These are phyloP conservation scores for Entomortierella lignicola DNA, from an alignment of 192 early-diverging fungal species.

Conservation along the genomic window DNA sequence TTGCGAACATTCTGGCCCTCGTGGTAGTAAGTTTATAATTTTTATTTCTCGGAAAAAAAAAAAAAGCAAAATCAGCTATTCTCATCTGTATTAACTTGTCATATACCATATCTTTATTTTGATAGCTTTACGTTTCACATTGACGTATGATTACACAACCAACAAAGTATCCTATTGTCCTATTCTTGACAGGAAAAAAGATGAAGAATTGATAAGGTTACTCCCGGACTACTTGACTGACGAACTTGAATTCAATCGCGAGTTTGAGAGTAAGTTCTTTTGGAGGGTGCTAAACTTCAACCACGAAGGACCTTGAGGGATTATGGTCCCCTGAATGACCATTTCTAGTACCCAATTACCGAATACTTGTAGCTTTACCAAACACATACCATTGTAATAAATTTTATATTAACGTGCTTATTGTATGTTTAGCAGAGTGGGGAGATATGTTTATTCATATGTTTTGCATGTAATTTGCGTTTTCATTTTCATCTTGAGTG, in stretches of 20 bases:
- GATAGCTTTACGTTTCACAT: conserved; percentile 36
- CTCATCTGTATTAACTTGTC: too few species aligned
- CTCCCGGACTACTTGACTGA: conserved; percentile 40
- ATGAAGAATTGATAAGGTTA: conserved; percentile 15
- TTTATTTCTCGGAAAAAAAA: too few species aligned
- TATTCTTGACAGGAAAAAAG: conserved; percentile 6
- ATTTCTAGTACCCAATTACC: neutral
- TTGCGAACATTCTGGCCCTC: conserved; percentile 33
- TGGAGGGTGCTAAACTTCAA: conserved; percentile 39
- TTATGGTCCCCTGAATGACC: neutral
- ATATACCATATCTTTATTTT: too few species aligned
- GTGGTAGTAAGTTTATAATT: conserved; percentile 43
- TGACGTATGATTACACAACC: conserved; percentile 20
- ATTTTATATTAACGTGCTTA: neutral
- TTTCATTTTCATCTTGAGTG: too few species aligned
- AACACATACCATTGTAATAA: conserved; percentile 8
- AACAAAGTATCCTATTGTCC: conserved; percentile 22
- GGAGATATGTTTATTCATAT: conserved; percentile 3
- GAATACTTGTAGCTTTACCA: neutral
- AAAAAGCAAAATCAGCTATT: too few species aligned
- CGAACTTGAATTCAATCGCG: conserved; percentile 32
- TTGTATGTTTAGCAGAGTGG: conserved; percentile 9
- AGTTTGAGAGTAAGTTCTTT: conserved; percentile 42
- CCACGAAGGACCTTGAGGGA: conserved; percentile 9
- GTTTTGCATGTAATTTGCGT: neutral